Evolutionary conservation across 495 filamentous ascomycete genomes (phyloP), one percentile per base, ranked within the genome.

Genomic region (Hypoxylon crocopeplum): DNA sequence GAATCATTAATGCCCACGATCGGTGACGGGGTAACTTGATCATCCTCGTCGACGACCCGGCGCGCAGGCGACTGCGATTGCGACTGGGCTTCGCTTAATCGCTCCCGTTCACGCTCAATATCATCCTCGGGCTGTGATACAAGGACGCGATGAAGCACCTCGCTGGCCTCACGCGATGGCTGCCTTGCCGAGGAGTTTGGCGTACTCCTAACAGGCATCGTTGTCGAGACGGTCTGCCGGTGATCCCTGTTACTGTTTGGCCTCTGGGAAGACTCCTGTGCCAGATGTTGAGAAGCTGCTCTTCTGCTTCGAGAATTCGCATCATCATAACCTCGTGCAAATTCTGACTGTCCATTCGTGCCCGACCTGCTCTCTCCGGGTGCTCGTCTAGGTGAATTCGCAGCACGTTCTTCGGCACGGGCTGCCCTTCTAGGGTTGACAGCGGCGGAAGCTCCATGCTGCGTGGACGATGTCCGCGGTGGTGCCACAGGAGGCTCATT

Each of bases 61-160:
- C 33, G 61, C 16, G 16, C n/a, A 12, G 55, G 36, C 3, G 27
- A 74, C 3, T 79, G 78, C 10, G 84, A 78, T 21, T 84, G 79
- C 25, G 84, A 78, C 21, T 84, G 79, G 25, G 88, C 79, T 67
- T 89, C 84, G 11, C 77, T 76, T 59, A 87, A 77, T 20, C 92
- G 88, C 59, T 88, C 88, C 54, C 82, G 79, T 69, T 93, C 92
- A 42, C 92, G 81, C 36, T 85, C 87, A 42, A 91, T 79, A 67
- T 95, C 91, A 20, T 90, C 86, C 54, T 85, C 81, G 15, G 90
- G 90, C 62, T 95, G 90, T 42, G 88, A 89, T 46, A 93, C 82
- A 58, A 92, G 71, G 11, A 94, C 82, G 32, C 88, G 84, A 65
- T 90, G 90, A 56, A 96, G 85, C 16, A 95, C 84, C 39, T 88